These are phyloP conservation scores for Luffa acutangula DNA, from an alignment of 306 rosid species.

Conservation along the genomic window DNA sequence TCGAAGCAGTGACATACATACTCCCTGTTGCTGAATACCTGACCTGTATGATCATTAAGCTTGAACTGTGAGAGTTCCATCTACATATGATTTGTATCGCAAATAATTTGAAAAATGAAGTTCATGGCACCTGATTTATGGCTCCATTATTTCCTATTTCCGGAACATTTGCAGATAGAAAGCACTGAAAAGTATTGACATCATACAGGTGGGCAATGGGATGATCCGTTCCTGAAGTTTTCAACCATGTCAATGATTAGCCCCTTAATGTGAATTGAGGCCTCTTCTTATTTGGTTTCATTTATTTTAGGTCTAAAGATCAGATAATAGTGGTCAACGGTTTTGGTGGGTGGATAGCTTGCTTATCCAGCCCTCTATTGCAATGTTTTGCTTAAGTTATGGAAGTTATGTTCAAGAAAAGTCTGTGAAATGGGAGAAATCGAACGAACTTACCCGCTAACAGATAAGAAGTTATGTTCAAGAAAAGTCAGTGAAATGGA, in stretches of 20 bases:
- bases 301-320: background rate
- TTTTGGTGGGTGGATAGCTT: background rate
- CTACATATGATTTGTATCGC: background rate
- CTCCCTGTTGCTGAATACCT: conserved; percentile 72
- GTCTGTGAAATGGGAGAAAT: background rate
- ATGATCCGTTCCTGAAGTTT: conserved; percentile 79
- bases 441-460: too few species aligned
- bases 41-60: conserved; percentile 42
- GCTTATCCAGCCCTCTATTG: background rate
- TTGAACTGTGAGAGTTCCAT: conserved; percentile 2
- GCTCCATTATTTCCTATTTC: conserved; percentile 64
- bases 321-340: background rate
- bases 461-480: background rate
- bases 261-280: background rate
- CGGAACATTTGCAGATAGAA: conserved; percentile 52
- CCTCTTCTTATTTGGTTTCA: background rate
- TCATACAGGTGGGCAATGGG: conserved; percentile 80
- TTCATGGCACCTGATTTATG: conserved; percentile 68
- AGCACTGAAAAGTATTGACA: conserved; percentile 79
- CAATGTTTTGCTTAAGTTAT: background rate
- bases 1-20: conserved; percentile 89
- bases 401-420: background rate
- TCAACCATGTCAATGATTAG: background rate
- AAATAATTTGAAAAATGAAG: background rate
- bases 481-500: background rate